Evolutionary conservation across 1,284 basidiomycete species (phyloP).

Genomic region (Cystobasidiaceae sp.): DNA sequence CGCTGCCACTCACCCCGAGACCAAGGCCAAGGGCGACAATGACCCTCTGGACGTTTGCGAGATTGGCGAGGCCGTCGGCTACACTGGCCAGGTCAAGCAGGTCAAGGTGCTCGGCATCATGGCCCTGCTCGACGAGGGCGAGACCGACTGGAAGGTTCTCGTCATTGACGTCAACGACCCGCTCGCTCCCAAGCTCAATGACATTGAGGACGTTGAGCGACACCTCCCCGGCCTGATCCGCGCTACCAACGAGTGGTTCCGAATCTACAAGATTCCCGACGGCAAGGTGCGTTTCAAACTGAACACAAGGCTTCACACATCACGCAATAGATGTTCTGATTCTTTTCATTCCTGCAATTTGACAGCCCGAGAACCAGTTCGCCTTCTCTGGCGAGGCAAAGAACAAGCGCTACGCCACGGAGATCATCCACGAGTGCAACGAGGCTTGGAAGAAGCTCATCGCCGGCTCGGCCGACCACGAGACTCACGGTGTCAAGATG

Average conservation of each 20-base stretch:
- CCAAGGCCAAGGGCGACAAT: constrained; percentile 98
- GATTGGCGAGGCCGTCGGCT: constrained; percentile 98
- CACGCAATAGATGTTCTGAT: background rate
- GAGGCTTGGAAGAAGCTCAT: constrained; percentile 97
- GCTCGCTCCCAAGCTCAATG: constrained; percentile 92
- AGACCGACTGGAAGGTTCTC: constrained; percentile 98
- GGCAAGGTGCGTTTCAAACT: too few species aligned
- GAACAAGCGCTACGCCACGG: constrained; percentile 98
- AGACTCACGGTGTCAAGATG: constrained; percentile 72
- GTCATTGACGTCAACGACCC: constrained; percentile 97
- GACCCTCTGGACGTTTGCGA: constrained; percentile 99
- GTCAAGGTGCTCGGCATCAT: constrained; percentile 99
- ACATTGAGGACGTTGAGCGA: constrained; percentile 98
- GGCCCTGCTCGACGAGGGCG: constrained; percentile 95
- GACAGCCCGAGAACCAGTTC: constrained; percentile 66
- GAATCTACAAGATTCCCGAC: constrained; percentile 60
- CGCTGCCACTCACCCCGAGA: constrained; percentile 78
- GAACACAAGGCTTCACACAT: constrained; percentile 45
- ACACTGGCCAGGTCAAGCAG: constrained; percentile 97
- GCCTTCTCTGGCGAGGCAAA: constrained; percentile 99
- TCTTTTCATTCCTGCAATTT: background rate
- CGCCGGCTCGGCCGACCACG: constrained; percentile 69
- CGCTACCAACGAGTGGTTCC: constrained; percentile 78
- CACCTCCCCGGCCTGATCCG: constrained; percentile 94
- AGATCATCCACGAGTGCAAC: constrained; percentile 98